Conservation (phyloP, 495 filamentous ascomycete genomes). For the Rusavskia elegans region DNA sequence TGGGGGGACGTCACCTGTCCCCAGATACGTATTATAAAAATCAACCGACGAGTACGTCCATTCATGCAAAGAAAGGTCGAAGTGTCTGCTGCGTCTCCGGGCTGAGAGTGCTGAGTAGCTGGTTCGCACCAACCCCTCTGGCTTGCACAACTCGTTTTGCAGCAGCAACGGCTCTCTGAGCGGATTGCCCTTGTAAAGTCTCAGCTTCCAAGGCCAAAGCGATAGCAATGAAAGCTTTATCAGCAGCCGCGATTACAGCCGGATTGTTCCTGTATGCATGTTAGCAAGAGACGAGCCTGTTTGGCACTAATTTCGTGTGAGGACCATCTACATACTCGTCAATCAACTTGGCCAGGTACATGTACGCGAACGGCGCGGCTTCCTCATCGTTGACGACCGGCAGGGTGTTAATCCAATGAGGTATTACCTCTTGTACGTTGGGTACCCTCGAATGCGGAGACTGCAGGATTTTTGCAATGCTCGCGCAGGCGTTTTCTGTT, state of each 20-base stretch:
- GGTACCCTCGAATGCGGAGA: conserved; percentile 63
- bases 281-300: conserved; percentile 6
- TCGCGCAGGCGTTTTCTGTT: conserved; percentile 92
- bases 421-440: conserved; percentile 54
- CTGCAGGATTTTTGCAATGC: conserved; percentile 90
- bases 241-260: conserved; percentile 46
- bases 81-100: conserved; percentile 66
- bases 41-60: no score
- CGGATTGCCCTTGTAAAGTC: conserved; percentile 71
- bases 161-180: conserved; percentile 51
- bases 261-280: conserved; percentile 58
- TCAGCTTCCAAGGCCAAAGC: conserved; percentile 79
- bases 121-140: conserved; percentile 52
- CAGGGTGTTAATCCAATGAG: conserved; percentile 74
- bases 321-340: conserved; percentile 53
- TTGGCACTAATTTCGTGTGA: background rate
- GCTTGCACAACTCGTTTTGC: conserved; percentile 56
- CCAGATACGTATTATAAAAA: background rate
- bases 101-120: conserved; percentile 51
- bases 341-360: conserved; percentile 79
- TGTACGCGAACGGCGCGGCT: conserved; percentile 91
- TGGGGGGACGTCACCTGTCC: background rate
- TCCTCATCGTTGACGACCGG: conserved; percentile 93
- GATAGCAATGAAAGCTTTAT: conserved; percentile 66
- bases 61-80: conserved; percentile 49